Conservation (phyloP, 768 basidiomycete genomes). For the Coprinopsis sp. region DNA sequence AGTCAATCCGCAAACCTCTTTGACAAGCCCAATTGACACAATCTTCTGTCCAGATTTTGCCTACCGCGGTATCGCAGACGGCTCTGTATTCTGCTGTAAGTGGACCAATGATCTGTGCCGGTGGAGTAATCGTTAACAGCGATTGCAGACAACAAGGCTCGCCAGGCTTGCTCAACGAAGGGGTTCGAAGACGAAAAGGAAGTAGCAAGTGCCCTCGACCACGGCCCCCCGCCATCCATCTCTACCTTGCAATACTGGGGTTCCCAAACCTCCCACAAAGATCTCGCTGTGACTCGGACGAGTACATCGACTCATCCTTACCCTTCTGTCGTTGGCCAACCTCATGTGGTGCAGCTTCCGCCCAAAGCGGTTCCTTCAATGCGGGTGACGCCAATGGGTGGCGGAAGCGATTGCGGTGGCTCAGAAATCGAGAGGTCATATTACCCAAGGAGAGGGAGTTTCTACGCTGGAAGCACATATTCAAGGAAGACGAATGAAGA, state of each 20-base stretch:
- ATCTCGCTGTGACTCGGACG: too few relatives aligned
- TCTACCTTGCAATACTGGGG: too few relatives aligned
- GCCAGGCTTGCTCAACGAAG: background rate
- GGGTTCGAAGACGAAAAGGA: background rate
- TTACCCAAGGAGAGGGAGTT: too few relatives aligned
- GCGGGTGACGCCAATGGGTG: too few relatives aligned
- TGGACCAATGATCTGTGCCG: background rate
- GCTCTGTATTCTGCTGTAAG: background rate
- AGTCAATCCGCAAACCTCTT: background rate
- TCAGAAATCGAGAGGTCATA: too few relatives aligned
- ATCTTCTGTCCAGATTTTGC: background rate
- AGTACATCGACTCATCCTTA: too few relatives aligned
- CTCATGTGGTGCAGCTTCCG: background rate
- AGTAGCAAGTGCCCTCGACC: background rate
- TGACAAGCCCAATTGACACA: background rate
- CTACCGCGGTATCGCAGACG: background rate
- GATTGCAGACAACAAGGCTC: background rate
- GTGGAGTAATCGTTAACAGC: background rate
- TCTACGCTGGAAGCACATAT: too few relatives aligned
- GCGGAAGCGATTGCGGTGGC: too few relatives aligned
- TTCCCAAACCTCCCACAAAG: too few relatives aligned
- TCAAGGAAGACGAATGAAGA: too few relatives aligned
- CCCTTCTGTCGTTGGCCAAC: background rate
- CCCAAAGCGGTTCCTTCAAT: conserved; percentile 1
- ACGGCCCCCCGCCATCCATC: background rate